Evolutionary conservation across 2,329 filamentous ascomycete genomes (phyloP).

Genomic region (Aspergillus ibericus): DNA sequence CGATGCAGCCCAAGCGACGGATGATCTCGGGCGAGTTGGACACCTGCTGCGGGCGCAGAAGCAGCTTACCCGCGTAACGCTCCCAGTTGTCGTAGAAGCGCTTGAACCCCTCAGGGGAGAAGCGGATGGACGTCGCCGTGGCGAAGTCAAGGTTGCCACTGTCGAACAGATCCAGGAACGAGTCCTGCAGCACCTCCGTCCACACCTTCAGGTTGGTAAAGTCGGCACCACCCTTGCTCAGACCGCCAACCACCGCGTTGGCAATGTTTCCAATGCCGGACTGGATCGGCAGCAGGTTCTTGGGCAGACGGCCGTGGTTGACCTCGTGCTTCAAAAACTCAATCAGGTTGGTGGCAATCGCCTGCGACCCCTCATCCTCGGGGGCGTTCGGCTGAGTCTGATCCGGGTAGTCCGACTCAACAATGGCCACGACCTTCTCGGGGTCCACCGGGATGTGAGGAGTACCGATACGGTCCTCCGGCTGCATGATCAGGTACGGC

Average conservation of each 20-base stretch:
- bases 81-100: conserved; percentile 89
- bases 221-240: conserved; percentile 69
- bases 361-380: conserved; percentile 69
- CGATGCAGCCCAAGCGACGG: conserved; percentile 79
- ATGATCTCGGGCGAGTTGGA: conserved; percentile 92
- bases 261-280: conserved; percentile 92
- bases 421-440: conserved; percentile 78
- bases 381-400: conserved; percentile 72
- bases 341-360: conserved; percentile 77
- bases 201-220: conserved; percentile 88
- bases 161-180: conserved; percentile 90
- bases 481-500: conserved; percentile 80
- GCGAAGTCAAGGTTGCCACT: conserved; percentile 84
- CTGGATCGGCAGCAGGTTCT: conserved; percentile 76
- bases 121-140: conserved; percentile 84
- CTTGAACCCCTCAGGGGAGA: conserved; percentile 87
- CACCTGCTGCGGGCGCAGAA: conserved; percentile 83
- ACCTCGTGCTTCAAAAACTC: conserved; percentile 88
- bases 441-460: conserved; percentile 81
- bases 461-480: conserved; percentile 83
- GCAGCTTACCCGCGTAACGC: conserved; percentile 73
- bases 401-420: conserved; percentile 83
- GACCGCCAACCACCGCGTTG: conserved; percentile 84
- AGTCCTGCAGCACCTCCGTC: conserved; percentile 92
- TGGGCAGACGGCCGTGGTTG: conserved; percentile 70